Conservation (phyloP, 1,139 yeast species). For the Geotrichum carabidarum region DNA sequence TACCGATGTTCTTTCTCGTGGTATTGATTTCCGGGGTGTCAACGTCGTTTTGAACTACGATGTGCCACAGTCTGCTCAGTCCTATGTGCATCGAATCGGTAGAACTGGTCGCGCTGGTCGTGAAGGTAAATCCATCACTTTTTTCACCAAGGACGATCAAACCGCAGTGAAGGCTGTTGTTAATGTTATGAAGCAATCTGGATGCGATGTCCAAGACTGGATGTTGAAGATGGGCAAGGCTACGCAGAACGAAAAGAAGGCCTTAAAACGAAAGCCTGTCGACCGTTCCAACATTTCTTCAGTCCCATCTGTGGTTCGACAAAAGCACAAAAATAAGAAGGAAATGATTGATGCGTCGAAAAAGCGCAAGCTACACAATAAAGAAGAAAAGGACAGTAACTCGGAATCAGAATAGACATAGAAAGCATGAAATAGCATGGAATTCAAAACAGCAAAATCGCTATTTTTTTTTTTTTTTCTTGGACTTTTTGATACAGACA, state of each 20-base stretch:
- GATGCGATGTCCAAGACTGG: slow-evolving; percentile 72
- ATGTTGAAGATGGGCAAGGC: slow-evolving; percentile 71
- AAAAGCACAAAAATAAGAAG: slow-evolving; percentile 56
- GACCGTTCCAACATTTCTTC: slow-evolving; percentile 78
- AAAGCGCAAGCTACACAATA: slow-evolving; percentile 44
- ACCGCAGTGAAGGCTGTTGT: slow-evolving; percentile 73
- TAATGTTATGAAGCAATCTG: slow-evolving; percentile 93
- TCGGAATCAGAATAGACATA: background rate
- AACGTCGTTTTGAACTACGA: slow-evolving; percentile 93
- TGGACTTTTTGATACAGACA: background rate
- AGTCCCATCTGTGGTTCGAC: slow-evolving; percentile 66
- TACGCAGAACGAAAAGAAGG: slow-evolving; percentile 59
- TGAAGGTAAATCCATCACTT: slow-evolving; percentile 86
- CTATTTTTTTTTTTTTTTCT: slow-evolving; percentile 1
- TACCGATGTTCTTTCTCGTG: slow-evolving; percentile 93
- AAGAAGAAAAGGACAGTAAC: background rate
- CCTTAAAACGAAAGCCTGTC: slow-evolving; percentile 55
- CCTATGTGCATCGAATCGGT: slow-evolving; percentile 96
- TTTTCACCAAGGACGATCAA: slow-evolving; percentile 86
- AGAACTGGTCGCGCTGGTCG: slow-evolving; percentile 98
- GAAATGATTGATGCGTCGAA: slow-evolving; percentile 82
- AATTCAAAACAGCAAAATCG: background rate
- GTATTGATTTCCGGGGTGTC: slow-evolving; percentile 95
- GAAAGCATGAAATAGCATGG: background rate
- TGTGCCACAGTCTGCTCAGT: slow-evolving; percentile 89